These are phyloP conservation scores for Colletotrichum lentis DNA, from an alignment of 2,329 filamentous ascomycete species.

Conservation along the genomic window DNA sequence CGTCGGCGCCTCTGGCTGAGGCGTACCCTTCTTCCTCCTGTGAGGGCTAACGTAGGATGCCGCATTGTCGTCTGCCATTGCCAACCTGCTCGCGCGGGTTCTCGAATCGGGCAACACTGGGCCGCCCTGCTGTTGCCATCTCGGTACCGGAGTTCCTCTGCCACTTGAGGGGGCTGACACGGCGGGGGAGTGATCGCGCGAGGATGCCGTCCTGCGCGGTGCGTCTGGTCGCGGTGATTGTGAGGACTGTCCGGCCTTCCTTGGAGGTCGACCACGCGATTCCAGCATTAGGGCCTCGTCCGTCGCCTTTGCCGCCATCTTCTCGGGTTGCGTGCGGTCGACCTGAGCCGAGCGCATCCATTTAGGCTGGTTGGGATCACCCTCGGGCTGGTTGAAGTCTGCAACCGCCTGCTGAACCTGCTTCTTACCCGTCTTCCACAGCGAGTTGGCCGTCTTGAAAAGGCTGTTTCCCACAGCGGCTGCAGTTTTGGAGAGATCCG, in stretches of 20 bases:
- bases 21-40: constrained; percentile 73
- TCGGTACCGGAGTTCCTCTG: constrained; percentile 59
- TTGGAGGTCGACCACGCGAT: constrained; percentile 65
- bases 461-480: constrained; percentile 83
- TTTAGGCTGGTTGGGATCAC: constrained; percentile 82
- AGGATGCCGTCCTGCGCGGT: constrained; percentile 42
- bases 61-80: constrained; percentile 79
- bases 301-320: constrained; percentile 57
- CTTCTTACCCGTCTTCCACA: constrained; percentile 96
- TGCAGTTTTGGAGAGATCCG: constrained; percentile 81
- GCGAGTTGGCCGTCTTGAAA: constrained; percentile 90
- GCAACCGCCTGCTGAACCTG: constrained; percentile 91
- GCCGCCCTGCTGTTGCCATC: constrained; percentile 69
- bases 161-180: constrained; percentile 53
- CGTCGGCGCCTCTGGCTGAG: constrained; percentile 50
- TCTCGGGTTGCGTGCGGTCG: constrained; percentile 51
- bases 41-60: constrained; percentile 90
- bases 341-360: constrained; percentile 84
- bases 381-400: constrained; percentile 78
- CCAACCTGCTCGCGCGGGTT: constrained; percentile 74
- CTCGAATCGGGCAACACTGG: constrained; percentile 58
- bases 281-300: constrained; percentile 85
- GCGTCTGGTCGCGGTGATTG: constrained; percentile 47
- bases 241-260: constrained; percentile 43
- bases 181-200: constrained; percentile 60